Evolutionary conservation across 1,284 basidiomycete species (phyloP).

Genomic region (Golubevia pallescens): DNA sequence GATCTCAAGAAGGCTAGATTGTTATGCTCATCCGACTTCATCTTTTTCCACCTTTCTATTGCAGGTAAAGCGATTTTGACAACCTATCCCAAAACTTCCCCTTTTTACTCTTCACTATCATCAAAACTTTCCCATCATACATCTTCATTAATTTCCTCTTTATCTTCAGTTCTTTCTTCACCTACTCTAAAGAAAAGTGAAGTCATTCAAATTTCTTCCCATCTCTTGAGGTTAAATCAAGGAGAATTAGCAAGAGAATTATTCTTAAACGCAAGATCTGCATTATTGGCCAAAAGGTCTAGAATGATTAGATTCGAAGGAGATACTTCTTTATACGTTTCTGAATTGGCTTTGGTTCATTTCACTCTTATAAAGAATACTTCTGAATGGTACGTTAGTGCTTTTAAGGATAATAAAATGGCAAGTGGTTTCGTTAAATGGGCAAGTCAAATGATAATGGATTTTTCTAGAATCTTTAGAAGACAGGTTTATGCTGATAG

Average conservation of each 20-base stretch:
- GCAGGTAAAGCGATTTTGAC: conserved; percentile 73
- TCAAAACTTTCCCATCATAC: conserved; percentile 22
- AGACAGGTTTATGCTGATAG: conserved; percentile 53
- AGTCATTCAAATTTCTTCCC: conserved; percentile 75
- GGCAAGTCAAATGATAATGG: conserved; percentile 51
- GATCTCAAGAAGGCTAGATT: too few relatives aligned
- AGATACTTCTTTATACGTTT: conserved; percentile 74
- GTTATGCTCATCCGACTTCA: not conserved
- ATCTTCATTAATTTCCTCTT: conserved; percentile 71
- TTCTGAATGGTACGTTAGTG: conserved; percentile 59
- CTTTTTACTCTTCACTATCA: conserved; percentile 20
- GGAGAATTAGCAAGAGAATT: conserved; percentile 80
- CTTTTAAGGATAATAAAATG: conserved; percentile 61
- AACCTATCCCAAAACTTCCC: conserved; percentile 66
- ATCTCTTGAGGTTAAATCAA: conserved; percentile 77
- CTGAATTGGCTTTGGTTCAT: conserved; percentile 51
- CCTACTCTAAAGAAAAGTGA: conserved; percentile 79
- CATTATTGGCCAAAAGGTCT: conserved; percentile 77
- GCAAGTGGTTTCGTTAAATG: conserved; percentile 58
- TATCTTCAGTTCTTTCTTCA: conserved; percentile 77
- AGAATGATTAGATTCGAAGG: conserved; percentile 90
- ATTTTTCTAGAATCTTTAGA: conserved; percentile 47
- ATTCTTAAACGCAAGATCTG: conserved; percentile 80
- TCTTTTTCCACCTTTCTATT: too few relatives aligned
- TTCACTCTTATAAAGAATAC: conserved; percentile 61